Percentiles rank a stretch among this genome's conserved stretches.
phyloP scores from a whole-genome alignment of 345 rosid species.

The Populus davidiana region DNA sequence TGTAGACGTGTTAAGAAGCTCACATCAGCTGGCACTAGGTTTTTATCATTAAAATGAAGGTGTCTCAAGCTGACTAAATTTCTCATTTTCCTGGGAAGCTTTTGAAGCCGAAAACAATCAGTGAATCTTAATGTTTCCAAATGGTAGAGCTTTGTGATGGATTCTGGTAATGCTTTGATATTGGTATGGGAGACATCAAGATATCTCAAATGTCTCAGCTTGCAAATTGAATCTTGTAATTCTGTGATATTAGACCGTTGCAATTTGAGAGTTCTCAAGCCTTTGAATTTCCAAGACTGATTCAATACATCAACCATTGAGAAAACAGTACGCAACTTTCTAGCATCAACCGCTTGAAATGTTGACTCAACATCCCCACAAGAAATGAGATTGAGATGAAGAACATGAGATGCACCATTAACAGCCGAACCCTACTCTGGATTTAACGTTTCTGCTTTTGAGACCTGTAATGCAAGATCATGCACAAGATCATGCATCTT shows the following conservation, averaged over 20 bases:
- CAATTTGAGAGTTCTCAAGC: neutral
- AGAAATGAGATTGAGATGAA: neutral
- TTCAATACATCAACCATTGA: neutral
- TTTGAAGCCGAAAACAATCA: neutral
- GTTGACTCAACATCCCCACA: too few species aligned
- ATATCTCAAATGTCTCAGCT: conserved; percentile 23
- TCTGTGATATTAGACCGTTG: neutral
- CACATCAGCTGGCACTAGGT: neutral
- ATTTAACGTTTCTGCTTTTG: neutral
- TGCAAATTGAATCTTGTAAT: conserved; percentile 11
- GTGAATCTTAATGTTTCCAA: conserved; percentile 14
- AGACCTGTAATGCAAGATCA: conserved; percentile 15
- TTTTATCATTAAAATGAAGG: too few species aligned
- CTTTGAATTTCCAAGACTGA: neutral
- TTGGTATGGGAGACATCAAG: conserved; percentile 13
- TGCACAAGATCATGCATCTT: too few species aligned
- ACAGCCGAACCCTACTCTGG: neutral
- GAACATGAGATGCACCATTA: neutral
- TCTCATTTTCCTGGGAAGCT: neutral
- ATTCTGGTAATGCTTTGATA: neutral
- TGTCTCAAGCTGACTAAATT: conserved; percentile 9
- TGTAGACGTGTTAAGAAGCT: neutral
- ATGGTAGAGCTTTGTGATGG: conserved; percentile 6
- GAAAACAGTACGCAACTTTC: neutral
- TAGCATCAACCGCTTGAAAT: neutral